phyloP scores from a whole-genome alignment of 2,329 filamentous ascomycete species.

The Cladobotryum protrusum region DNA sequence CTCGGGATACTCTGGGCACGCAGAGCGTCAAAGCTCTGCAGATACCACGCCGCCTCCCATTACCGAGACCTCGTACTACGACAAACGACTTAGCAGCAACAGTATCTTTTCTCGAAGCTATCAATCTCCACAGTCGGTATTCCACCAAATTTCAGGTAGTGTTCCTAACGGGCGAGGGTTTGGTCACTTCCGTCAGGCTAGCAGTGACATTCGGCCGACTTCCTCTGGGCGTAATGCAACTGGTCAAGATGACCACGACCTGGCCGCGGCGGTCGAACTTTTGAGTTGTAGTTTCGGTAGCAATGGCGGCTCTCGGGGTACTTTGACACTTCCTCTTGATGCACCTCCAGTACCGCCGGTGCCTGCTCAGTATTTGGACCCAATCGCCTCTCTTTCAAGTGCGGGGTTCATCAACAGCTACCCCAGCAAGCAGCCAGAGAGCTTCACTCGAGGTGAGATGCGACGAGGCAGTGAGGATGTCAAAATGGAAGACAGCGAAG shows the following conservation, averaged over 20 bases:
- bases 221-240: slow-evolving; percentile 72
- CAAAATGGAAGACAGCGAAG: slow-evolving; percentile 64
- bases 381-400: slow-evolving; percentile 49
- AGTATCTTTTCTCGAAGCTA: slow-evolving; percentile 69
- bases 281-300: slow-evolving; percentile 90
- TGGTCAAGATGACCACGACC: slow-evolving; percentile 76
- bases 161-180: slow-evolving; percentile 40
- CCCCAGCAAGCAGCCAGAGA: slow-evolving; percentile 55
- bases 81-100: slow-evolving; percentile 55
- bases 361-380: slow-evolving; percentile 70
- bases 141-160: slow-evolving; percentile 37
- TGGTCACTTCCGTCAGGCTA: slow-evolving; percentile 63
- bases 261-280: slow-evolving; percentile 84
- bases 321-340: slow-evolving; percentile 59
- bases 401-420: slow-evolving; percentile 59
- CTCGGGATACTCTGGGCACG: slow-evolving; percentile 72
- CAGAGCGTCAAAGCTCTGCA: slow-evolving; percentile 73
- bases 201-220: slow-evolving; percentile 67
- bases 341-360: slow-evolving; percentile 84
- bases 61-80: slow-evolving; percentile 50
- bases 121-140: slow-evolving; percentile 55
- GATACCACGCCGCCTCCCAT: slow-evolving; percentile 90
- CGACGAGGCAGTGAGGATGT: slow-evolving; percentile 51
- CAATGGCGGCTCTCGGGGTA: slow-evolving; percentile 56
- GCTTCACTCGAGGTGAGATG: slow-evolving; percentile 55